Evolutionary conservation across 352 stramenopile genomes (phyloP), one percentile per base, ranked within the genome.

Genomic region (Globisporangium paddicum): DNA sequence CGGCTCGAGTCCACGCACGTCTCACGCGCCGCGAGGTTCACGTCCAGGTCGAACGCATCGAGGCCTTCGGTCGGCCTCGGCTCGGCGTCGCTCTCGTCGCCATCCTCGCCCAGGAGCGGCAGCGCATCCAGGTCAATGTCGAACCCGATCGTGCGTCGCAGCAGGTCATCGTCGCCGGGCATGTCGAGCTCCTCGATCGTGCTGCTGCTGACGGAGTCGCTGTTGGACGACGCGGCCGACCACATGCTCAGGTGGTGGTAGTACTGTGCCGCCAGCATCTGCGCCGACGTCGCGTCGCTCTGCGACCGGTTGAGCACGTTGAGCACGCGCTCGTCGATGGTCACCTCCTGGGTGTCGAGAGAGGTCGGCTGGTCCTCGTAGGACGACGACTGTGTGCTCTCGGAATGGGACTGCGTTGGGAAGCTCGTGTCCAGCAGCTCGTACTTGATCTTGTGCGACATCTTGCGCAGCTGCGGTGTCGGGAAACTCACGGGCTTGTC

Each of bases 361-460:
- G 44, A 50, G 23, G 44, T 34, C 13, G 14, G 28, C 23, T 34
- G 23, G 45, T 14, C 19, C 2, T 28, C 45, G 34, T 18, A 38
- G 34, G 34, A 38, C 26, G 18, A 38, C 5, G 46, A 52, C 46
- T 52, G 46, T 7, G 46, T 37, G 26, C 25, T 52, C 25, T 21
- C 38, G 16, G 38, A 44, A 2, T 44, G 38, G 38, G 38, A 44
- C 38, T n/a, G 38, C 7, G 18, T 35, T 25, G 14, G 46, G 46
- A 35, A 52, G 16, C 7, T 14, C 16, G 46, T 30, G 25, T 52
- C 46, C 7, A 52, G 46, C 5, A 52, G 46, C 25, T 52, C 46
- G 46, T 52, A 52, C 46, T n/a, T 37, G 26, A 52, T 52, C 26
- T 52, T 52, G 46, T 23, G 46, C 16, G 46, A 52, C 25, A 52